Base-by-base conservation (phyloP, 2,329 filamentous ascomycete species). In the Hymenoscyphus linearis region DNA sequence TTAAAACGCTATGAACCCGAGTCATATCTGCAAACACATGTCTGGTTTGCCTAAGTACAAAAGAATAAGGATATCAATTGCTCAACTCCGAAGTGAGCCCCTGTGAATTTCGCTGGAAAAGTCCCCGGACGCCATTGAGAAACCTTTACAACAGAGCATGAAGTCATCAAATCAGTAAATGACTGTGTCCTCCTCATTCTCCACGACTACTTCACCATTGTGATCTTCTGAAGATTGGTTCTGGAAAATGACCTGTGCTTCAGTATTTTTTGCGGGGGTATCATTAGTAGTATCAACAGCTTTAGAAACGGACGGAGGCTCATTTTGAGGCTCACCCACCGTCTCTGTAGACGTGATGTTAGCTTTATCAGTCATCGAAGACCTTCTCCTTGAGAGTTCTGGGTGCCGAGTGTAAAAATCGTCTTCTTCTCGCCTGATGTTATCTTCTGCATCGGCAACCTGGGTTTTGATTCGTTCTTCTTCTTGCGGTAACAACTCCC, bases 101-200 rank as follows among this genome's bases (percentile, higher is more conserved):
- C 52, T n/a, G 4, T 35, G 26, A 54, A 31, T 35, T 54, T 26
- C 27, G n/a, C 27, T 35, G n/a, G 5, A 12, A 54, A 26, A 36
- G 27, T n/a, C n/a, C 22, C 35, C 22, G 35, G n/a, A 56, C 54
- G 54, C 54, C 52, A 14, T 31, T 44, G 52, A 27, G 55, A 37
- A 57, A 52, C 40, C 57, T 54, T 47, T 55, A 55, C 37, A 55
- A 54, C 57, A 55, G 58, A 37, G 14, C 31, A 52, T n/a, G 14
- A 22, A n/a, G 40, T 22, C 18, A 47, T 47, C 18, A 18, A 18
- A 47, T 58, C 56, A 96, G 78, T 96, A 96, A 62, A 96, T 93
- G 58, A 96, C 91, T 68, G 88, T 92, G 70, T 96, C 92, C 77
- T 97, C 92, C 63, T 91, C 90, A 59, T 88, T 90, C 74, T 91